Evolutionary conservation across 768 basidiomycete species (phyloP), one percentile per base, ranked within the genome.

Genomic region (Psilocybe azurescens): DNA sequence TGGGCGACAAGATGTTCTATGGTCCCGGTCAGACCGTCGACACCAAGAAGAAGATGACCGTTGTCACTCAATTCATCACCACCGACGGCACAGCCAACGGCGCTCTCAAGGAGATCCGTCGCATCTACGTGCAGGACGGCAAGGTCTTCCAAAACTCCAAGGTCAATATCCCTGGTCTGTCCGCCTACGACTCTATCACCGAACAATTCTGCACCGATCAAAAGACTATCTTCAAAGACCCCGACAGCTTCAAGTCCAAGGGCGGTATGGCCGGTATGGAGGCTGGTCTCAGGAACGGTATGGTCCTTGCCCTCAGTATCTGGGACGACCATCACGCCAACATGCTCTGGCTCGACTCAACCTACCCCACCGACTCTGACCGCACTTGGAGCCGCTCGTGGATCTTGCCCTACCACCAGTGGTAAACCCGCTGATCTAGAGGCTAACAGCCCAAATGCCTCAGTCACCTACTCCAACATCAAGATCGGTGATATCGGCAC

Each of bases 61-160:
- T 80, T 60, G 78, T 81, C 59, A 80, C 80, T 29, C 81, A 82
- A 68, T 82, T 82, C 75, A 58, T 80, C 66, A 78, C 81, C 53
- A 61, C 59, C 59, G 73, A 78, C 73, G 74, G 73, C 70, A 73
- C 77, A 44, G 66, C 74, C 55, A 74, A 73, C 47, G 78, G 81
- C 53, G 67, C 70, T 13, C 76, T 81, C 68, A 69, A 68, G 33
- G 79, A 79, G 65, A 82, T 81, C 69, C 77, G 79, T 55, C 78
- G 78, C 57, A 41, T 81, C 55, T 81, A 81, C 70, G 77, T 81
- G 47, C 80, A 81, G 71, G 74, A 78, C 69, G 79, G 79, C 56
- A 65, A 72, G 36, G 77, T 80, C 60, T 79, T 80, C 70, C 72
- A 73, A 58, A 81, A 81, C 75, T 73, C 75, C 53, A 67, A 70